Evolutionary conservation across 192 early-diverging fungal genomes (phyloP), one percentile per base, ranked within the genome.

Genomic region (Phycomyces nitens): DNA sequence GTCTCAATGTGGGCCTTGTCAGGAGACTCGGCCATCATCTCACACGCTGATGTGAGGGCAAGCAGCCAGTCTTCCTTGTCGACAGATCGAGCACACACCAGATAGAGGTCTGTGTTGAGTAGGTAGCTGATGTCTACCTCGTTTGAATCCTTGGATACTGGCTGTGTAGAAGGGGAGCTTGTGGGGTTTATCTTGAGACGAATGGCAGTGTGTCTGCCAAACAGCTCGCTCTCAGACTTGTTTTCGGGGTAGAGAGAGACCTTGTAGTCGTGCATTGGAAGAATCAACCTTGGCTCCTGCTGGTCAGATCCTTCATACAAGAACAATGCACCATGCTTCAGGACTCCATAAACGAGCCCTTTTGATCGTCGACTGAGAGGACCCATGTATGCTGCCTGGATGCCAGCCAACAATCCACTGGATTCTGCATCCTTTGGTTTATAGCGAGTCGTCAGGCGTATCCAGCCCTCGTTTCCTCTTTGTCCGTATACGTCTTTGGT

Each of bases 61-160:
- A 92, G 82, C 58, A 86, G 90, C 94, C 94, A 96, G 68, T 92
- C 91, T 69, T 96, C 94, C 74, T 96, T 96, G 64, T 94, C 88
- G 6, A 76, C 74, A 7, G 83, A 78, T 9, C 73, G 62, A 64
- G 83, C 83, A 34, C 80, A 84, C 60, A 82, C 86, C 8, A 90
- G 68, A 58, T 86, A 90, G 62, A 66, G 83, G 1, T 92, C 86
- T n/a, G 86, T 80, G 1, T 78, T 18, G 42, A 52, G 38, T 29
- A 50, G 42, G 24, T 52, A 51, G 21, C 73, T 69, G 89, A 47
- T 90, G 88, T 23, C 75, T 24, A 72, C 86, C 75, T 12, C 41
- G 78, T 71, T 10, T 5, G 41, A 20, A 21, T 59, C 39, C 20
- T 42, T 42, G 23, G 22, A 2, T 18, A 4, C 60, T 64, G 3